Base-by-base conservation (phyloP, 2,329 filamentous ascomycete species). In the Epicoccum nigrum region DNA sequence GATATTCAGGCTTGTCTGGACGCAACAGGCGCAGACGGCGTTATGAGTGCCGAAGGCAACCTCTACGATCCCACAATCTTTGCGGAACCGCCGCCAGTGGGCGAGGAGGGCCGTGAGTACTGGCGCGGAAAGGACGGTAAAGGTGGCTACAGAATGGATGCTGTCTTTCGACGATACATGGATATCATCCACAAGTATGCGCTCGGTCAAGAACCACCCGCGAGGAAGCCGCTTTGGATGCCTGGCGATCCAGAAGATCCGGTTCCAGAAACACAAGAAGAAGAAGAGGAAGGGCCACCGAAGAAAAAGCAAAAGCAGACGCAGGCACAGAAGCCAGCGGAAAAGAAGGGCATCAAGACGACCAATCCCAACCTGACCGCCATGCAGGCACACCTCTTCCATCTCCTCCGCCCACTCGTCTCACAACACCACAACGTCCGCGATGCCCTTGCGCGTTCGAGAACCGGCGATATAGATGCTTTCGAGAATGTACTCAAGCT, bases 1-100 rank as follows among this genome's bases (percentile, higher is more conserved):
- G 93, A 99, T 69, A 78, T 99, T 9, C 83, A 87, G 42, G 77
- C 77, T 16, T 97, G 93, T 67, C 77, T 99, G 16, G 83, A 86
- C 41, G 90, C 81, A 4, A 99, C 94, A 1, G 92, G 92, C 1
- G 93, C 87, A 1, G 94, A 99, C 71, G 94, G 83, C 15, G 85
- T 99, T 43, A 97, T 99, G 94, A 93, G 88, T 60, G 94, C 94
- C 4, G 94, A 99, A 74, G 94, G 92, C 0, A 96, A 97, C 69
- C 81, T 99, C 0, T 93, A 91, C 67, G 91, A 99, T 68, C 94
- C 94, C 0, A 86, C 85, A 2, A 88, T 99, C 34, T 99, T 99
- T 68, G 85, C 87, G 12, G 75, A 79, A 25, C 80, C 85, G 13
- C 91, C 91, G 0, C 70, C 82, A 0, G 65, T 77, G 0, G 88